Conservation (phyloP, 352 stramenopile species). For the Phytopythium cucurbitacearum region DNA sequence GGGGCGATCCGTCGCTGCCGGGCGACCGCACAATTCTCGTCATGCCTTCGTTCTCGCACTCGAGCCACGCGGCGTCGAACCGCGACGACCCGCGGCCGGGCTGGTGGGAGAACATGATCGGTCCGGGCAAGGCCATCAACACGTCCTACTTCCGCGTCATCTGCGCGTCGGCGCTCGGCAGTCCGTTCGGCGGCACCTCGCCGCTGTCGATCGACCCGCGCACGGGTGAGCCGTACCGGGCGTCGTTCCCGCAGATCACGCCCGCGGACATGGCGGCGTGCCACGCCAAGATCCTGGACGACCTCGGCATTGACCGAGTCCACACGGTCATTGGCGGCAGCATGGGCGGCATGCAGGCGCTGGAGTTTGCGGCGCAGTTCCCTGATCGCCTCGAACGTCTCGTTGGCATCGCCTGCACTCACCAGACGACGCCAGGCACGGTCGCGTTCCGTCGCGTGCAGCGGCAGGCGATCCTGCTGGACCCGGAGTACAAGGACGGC, state of each 20-base stretch:
- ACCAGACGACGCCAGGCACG: constrained; percentile 83
- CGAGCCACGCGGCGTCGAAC: constrained; percentile 79
- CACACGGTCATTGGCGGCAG: constrained; percentile 84
- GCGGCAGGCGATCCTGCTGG: constrained; percentile 73
- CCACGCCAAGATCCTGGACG: constrained; percentile 75
- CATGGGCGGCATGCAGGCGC: constrained; percentile 87
- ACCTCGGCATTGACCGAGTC: constrained; percentile 66
- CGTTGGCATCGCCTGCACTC: constrained; percentile 77
- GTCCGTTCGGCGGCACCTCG: constrained; percentile 81
- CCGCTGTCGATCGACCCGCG: constrained; percentile 53
- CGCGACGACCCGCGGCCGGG: constrained; percentile 69
- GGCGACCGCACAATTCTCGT: constrained; percentile 77
- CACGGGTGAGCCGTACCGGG: constrained; percentile 61
- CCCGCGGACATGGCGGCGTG: constrained; percentile 78
- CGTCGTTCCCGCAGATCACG: constrained; percentile 80
- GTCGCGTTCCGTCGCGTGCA: constrained; percentile 84
- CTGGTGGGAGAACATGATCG: constrained; percentile 89
- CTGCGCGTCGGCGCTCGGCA: constrained; percentile 78
- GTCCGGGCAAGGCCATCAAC: constrained; percentile 82
- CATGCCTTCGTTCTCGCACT: constrained; percentile 86
- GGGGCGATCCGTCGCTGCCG: constrained; percentile 66
- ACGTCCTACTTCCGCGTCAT: constrained; percentile 88
- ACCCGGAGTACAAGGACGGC: constrained; percentile 76
- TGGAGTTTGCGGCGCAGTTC: constrained; percentile 85
- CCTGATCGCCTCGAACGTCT: constrained; percentile 66